Evolutionary conservation across 2,329 filamentous ascomycete genomes (phyloP), one percentile per base, ranked within the genome.

Genomic region (Hypomyces perniciosus): DNA sequence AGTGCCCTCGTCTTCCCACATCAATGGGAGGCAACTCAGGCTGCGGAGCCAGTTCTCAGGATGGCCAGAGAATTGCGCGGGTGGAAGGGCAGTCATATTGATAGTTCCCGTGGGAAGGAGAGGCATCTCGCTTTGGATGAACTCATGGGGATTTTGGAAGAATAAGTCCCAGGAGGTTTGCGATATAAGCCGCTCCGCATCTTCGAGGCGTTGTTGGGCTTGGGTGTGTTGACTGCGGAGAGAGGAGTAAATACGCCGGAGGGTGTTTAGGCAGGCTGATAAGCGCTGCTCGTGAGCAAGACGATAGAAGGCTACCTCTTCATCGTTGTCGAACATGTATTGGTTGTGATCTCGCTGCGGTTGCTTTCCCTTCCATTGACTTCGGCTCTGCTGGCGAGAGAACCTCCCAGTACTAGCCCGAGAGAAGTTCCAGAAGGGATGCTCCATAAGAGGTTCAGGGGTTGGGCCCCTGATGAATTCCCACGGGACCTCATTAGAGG

Each of bases 121-220:
- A 13, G 38, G 46, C 46, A 49, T 40, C n/a, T 52, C 34, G 5
- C 40, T 39, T 13, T 33, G 38, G 27, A 49, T 30, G 8, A 44
- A 52, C 6, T 49, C 34, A 2, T 33, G 33, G 26, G 50, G 50
- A 26, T 46, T 52, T 2, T 42, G 47, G 31, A 39, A 33, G 43
- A 50, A 50, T 34, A 48, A 42, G 6, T 46, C 35, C 51, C 51
- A 53, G 1, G 35, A 29, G 4, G 41, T 38, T n/a, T 34, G 47
- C 29, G 28, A 34, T 8, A 31, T 27, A 27, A 41, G 47, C 3
- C 9, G 10, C 7, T 37, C n/a, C 4, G 28, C 27, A 1, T 34
- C 13, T 2, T 31, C 10, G 4, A 53, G 51, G 4, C 38, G 43
- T 1, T n/a, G 12, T 2, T 39, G 4, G 6, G 51, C 47, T 8